These are phyloP conservation scores for Epichloe uncinata DNA, from an alignment of 2,329 filamentous ascomycete species.

Conservation along the genomic window DNA sequence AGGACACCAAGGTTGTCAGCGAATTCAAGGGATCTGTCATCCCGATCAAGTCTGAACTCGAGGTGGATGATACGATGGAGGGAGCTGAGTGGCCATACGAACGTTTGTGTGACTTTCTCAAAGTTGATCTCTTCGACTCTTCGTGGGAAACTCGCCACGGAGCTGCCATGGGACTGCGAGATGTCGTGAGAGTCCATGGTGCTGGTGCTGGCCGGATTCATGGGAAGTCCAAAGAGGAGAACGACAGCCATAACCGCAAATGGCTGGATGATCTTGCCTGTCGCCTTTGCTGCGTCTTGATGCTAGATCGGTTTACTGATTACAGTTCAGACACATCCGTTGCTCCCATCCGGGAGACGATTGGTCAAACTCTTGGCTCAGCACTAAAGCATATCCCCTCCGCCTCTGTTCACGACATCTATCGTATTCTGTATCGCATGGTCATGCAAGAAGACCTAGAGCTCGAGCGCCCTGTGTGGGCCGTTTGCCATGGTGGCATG, in stretches of 20 bases:
- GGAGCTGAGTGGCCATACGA: slow-evolving; percentile 90
- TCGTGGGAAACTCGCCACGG: slow-evolving; percentile 95
- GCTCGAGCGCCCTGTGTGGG: slow-evolving; percentile 67
- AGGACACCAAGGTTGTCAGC: slow-evolving; percentile 82
- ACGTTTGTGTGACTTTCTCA: slow-evolving; percentile 83
- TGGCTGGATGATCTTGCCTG: slow-evolving; percentile 96
- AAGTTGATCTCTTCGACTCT: slow-evolving; percentile 83
- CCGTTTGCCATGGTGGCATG: slow-evolving; percentile 96
- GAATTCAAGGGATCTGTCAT: slow-evolving; percentile 83
- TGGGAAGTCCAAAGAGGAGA: slow-evolving; percentile 58
- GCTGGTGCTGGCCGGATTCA: slow-evolving; percentile 67
- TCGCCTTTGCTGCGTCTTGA: slow-evolving; percentile 85
- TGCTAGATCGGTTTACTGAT: slow-evolving; percentile 94
- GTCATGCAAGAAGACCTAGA: slow-evolving; percentile 81
- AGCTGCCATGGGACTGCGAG: slow-evolving; percentile 85
- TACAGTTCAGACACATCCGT: slow-evolving; percentile 97
- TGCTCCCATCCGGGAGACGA: slow-evolving; percentile 87
- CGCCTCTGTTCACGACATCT: slow-evolving; percentile 70
- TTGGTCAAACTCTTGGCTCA: slow-evolving; percentile 85
- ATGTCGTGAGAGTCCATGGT: slow-evolving; percentile 86
- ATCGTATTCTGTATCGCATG: slow-evolving; percentile 72
- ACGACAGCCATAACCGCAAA: slow-evolving; percentile 63
- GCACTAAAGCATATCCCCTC: slow-evolving; percentile 73
- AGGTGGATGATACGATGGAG: slow-evolving; percentile 62
- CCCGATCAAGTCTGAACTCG: slow-evolving; percentile 74